Conservation (phyloP, 768 basidiomycete genomes). For the Gymnopilus dilepis region DNA sequence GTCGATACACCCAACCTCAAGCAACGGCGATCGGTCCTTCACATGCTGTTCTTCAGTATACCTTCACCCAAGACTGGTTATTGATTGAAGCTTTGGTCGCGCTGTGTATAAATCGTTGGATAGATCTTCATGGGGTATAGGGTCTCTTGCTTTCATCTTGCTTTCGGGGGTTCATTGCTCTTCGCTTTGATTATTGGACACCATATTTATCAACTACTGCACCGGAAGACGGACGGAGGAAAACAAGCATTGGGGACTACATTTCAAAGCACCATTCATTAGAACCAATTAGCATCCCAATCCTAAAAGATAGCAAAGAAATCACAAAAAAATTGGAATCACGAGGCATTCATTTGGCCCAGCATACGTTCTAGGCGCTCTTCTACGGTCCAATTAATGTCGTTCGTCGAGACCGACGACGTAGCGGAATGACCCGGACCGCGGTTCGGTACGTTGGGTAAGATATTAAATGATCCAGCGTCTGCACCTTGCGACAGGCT, state of each 20-base stretch:
- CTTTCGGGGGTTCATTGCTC: slow-evolving; percentile 22
- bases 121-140: slow-evolving; percentile 62
- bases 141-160: slow-evolving; percentile 25
- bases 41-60: slow-evolving; percentile 67
- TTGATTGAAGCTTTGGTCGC: slow-evolving; percentile 68
- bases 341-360: slow-evolving; percentile 43
- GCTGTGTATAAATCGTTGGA: slow-evolving; percentile 75
- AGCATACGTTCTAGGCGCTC: slow-evolving; percentile 80
- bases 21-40: slow-evolving; percentile 65
- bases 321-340: slow-evolving; percentile 25
- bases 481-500: slow-evolving; percentile 82
- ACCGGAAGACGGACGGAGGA: slow-evolving; percentile 20
- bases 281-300: slow-evolving; percentile 27
- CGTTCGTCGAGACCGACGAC: slow-evolving; percentile 68
- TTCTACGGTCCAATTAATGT: slow-evolving; percentile 73
- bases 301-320: slow-evolving; percentile 29
- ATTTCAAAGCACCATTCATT: slow-evolving; percentile 22
- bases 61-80: slow-evolving; percentile 63
- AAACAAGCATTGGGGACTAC: slow-evolving; percentile 26
- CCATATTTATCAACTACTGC: slow-evolving; percentile 34
- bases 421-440: slow-evolving; percentile 59
- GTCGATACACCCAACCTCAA: slow-evolving; percentile 52
- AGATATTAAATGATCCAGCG: slow-evolving; percentile 82
- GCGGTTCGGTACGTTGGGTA: slow-evolving; percentile 43
- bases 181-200: slow-evolving; percentile 32